Conservation (phyloP, 306 rosid genomes). For the Gillenia trifoliata region DNA sequence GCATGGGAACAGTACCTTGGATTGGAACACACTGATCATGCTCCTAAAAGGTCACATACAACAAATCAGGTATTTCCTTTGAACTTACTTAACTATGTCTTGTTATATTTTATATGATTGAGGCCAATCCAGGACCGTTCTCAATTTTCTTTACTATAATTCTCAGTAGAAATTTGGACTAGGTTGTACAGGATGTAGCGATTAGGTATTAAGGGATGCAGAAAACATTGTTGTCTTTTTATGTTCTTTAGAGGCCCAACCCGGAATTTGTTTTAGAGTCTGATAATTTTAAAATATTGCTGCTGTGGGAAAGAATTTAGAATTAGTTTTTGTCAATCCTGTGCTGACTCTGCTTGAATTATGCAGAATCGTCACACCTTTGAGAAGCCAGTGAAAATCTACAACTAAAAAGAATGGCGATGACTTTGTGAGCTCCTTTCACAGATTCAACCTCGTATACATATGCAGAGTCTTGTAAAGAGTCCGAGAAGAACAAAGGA, state of each 20-base stretch:
- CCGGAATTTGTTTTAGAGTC: neutral
- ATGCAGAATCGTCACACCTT: constrained; percentile 74
- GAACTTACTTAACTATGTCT: too few relatives aligned
- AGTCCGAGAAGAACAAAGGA: neutral
- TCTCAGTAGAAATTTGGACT: neutral
- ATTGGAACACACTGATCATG: constrained; percentile 75
- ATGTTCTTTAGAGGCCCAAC: neutral
- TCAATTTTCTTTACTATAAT: too few relatives aligned
- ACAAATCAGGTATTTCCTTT: constrained; percentile 56
- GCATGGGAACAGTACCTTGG: constrained; percentile 99
- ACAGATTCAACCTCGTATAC: neutral
- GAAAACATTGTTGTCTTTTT: neutral
- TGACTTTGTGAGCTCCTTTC: constrained; percentile 12
- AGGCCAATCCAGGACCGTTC: neutral
- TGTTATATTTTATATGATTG: too few relatives aligned
- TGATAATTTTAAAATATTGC: neutral
- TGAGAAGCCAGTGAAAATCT: constrained; percentile 82
- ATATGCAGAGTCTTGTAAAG: constrained; percentile 8
- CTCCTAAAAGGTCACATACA: constrained; percentile 66
- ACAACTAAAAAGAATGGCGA: constrained; percentile 36
- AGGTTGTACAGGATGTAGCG: neutral
- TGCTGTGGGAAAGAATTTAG: neutral
- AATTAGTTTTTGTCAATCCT: neutral
- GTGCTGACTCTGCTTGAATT: neutral
- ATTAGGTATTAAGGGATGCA: neutral